Evolutionary conservation across 2,329 filamentous ascomycete genomes (phyloP).

Genomic region (Stachybotrys chartarum): DNA sequence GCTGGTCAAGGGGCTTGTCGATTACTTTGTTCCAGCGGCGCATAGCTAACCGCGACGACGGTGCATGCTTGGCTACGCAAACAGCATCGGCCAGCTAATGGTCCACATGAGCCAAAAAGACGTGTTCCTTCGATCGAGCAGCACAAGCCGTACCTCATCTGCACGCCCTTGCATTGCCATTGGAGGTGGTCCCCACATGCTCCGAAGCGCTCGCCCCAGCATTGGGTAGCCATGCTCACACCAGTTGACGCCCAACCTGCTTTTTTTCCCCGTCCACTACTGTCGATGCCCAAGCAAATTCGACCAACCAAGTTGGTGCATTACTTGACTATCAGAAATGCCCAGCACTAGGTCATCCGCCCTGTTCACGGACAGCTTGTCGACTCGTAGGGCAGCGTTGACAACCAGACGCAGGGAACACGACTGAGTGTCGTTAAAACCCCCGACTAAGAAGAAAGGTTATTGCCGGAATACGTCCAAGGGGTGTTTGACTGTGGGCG

Average conservation of each 20-base stretch:
- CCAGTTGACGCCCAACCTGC: conserved; percentile 28
- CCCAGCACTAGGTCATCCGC: background rate
- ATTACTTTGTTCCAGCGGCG: too few species aligned
- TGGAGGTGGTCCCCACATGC: background rate
- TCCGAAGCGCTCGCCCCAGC: conserved; percentile 9
- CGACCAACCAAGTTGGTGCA: conserved; percentile 14
- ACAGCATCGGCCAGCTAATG: background rate
- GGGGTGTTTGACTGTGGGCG: too few species aligned
- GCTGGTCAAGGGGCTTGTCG: too few species aligned
- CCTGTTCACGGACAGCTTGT: background rate
- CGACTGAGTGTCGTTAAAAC: background rate
- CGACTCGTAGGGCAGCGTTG: background rate
- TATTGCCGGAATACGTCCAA: too few species aligned
- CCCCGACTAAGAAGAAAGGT: too few species aligned
- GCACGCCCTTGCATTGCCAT: background rate
- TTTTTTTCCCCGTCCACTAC: conserved; percentile 14
- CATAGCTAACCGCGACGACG: background rate
- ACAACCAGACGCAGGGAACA: background rate
- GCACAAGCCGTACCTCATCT: background rate
- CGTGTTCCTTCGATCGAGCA: background rate
- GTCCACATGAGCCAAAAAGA: background rate
- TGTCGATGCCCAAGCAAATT: conserved; percentile 12
- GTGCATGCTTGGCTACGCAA: background rate
- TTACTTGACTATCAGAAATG: background rate
- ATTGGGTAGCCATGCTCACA: conserved; percentile 32